phyloP scores from a whole-genome alignment of 116 monocot species.

The Iris pallida region DNA sequence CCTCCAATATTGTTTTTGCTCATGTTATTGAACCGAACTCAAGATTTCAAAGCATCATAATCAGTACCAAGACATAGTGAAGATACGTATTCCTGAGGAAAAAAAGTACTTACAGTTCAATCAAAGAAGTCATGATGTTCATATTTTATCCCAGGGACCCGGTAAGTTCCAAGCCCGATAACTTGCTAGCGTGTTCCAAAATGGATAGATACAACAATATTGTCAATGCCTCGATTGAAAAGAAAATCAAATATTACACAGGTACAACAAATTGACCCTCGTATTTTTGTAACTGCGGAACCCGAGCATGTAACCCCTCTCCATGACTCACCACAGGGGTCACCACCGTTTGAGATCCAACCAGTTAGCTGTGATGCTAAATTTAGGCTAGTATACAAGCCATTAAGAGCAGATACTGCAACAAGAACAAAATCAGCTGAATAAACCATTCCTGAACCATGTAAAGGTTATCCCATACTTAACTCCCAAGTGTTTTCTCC shows the following conservation, averaged over 20 bases:
- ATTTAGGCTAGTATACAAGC: conserved; percentile 59
- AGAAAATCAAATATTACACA: too few species aligned
- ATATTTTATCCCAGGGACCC: conserved; percentile 13
- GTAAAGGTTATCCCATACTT: not conserved
- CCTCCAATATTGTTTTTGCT: conserved; percentile 92
- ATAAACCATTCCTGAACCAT: not conserved
- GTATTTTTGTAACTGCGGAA: conserved; percentile 69
- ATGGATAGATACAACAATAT: too few species aligned
- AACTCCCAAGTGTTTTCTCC: not conserved
- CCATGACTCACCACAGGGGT: conserved; percentile 90
- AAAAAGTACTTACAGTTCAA: conserved; percentile 56
- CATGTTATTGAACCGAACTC: conserved; percentile 59
- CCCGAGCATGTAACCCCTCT: conserved; percentile 74
- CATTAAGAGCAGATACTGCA: conserved; percentile 75
- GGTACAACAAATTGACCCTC: conserved; percentile 6
- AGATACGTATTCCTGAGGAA: not conserved
- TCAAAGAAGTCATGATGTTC: conserved; percentile 29
- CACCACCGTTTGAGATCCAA: conserved; percentile 68
- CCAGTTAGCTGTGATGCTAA: conserved; percentile 67
- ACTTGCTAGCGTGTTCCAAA: too few species aligned
- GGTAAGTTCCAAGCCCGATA: conserved; percentile 7
- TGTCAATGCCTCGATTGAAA: too few species aligned
- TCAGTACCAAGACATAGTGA: not conserved
- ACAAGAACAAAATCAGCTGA: not conserved
- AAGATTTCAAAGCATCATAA: conserved; percentile 8